These are phyloP conservation scores for Leucosporidium yakuticum DNA, from an alignment of 768 basidiomycete genomes.

Conservation along the genomic window DNA sequence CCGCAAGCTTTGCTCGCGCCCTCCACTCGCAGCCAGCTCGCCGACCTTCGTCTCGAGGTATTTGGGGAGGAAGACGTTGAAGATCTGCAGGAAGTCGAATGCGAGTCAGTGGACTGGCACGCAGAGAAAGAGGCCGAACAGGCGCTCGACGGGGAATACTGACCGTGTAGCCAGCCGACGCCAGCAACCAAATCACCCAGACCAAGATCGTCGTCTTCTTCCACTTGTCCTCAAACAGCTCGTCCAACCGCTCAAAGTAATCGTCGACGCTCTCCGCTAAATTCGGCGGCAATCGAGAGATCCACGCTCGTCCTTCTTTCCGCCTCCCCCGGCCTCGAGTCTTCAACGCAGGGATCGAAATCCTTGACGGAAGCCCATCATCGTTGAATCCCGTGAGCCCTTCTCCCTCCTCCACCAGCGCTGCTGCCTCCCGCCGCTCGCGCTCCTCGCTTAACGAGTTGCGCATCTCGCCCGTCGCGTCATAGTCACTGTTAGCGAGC, in stretches of 20 bases:
- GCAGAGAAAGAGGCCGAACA: too few relatives aligned
- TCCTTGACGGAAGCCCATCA: too few relatives aligned
- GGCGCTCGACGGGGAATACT: neutral
- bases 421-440: too few relatives aligned
- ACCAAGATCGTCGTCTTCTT: slow-evolving; percentile 66
- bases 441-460: too few relatives aligned
- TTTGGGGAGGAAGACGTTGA: slow-evolving; percentile 86
- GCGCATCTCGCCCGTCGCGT: slow-evolving; percentile 38
- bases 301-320: slow-evolving; percentile 2
- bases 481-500: slow-evolving; percentile 26
- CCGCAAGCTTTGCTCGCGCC: slow-evolving; percentile 61
- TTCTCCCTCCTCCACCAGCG: too few relatives aligned
- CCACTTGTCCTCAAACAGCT: slow-evolving; percentile 73
- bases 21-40: slow-evolving; percentile 19
- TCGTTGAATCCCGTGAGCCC: too few relatives aligned
- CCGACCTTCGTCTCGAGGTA: slow-evolving; percentile 60
- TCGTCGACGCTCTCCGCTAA: slow-evolving; percentile 47
- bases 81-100: slow-evolving; percentile 89
- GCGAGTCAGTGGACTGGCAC: too few relatives aligned
- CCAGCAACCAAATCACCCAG: slow-evolving; percentile 69
- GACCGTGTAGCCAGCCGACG: slow-evolving; percentile 59
- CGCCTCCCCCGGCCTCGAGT: too few relatives aligned
- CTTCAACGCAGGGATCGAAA: too few relatives aligned
- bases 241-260: slow-evolving; percentile 62
- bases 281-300: neutral